Percentiles rank a stretch among this genome's conserved stretches.
Evolutionary conservation across 1,284 basidiomycete species (phyloP).

Genomic region (Ustilago loliicola): DNA sequence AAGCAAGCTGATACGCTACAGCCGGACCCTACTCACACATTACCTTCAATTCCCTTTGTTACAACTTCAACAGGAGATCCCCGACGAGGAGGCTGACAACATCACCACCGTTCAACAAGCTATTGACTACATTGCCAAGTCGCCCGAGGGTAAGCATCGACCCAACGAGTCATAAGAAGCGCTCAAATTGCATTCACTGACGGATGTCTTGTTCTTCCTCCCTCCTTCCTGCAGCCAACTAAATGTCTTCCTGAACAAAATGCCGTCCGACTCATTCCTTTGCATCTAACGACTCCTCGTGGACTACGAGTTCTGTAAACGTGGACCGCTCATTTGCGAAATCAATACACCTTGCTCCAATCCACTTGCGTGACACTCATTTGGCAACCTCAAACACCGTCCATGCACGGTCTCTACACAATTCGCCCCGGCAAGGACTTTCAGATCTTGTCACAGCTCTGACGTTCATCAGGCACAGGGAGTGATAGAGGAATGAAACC

Average conservation of each 20-base stretch:
- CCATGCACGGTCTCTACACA: neutral
- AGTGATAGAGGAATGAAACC: neutral
- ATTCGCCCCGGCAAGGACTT: neutral
- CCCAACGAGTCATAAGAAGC: neutral
- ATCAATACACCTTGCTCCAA: constrained; percentile 11
- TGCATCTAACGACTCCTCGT: constrained; percentile 2
- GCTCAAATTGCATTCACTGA: neutral
- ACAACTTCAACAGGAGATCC: constrained; percentile 81
- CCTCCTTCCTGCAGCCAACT: constrained; percentile 1
- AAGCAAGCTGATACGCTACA: neutral
- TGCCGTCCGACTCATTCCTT: neutral
- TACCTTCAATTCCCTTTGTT: neutral
- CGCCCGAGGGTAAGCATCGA: constrained; percentile 78
- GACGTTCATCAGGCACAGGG: neutral
- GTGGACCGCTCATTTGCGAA: constrained; percentile 5
- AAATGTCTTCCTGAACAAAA: constrained; percentile 11
- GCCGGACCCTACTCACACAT: neutral
- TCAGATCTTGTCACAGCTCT: neutral
- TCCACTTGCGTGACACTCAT: neutral
- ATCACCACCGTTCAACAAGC: constrained; percentile 96
- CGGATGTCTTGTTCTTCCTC: neutral
- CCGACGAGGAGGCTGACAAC: constrained; percentile 97
- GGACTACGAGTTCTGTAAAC: neutral
- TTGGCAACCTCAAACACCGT: neutral
- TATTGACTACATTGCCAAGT: constrained; percentile 96